phyloP scores from a whole-genome alignment of 768 basidiomycete species.

The Agrocybe chaxingu region DNA sequence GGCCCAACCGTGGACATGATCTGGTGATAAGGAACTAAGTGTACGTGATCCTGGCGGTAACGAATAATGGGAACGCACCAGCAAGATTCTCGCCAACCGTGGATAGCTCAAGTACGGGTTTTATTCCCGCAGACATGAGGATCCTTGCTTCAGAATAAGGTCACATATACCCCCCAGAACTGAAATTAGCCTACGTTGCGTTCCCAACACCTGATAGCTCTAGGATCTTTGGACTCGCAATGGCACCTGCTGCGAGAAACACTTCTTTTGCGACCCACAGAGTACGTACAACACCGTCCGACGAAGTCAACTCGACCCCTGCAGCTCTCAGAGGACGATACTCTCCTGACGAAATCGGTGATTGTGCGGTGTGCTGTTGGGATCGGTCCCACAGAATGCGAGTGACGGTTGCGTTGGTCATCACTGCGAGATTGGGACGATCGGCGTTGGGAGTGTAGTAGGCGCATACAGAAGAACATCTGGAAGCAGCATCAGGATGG shows the following conservation, averaged over 20 bases:
- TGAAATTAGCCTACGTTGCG: constrained; percentile 21
- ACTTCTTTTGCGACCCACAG: constrained; percentile 40
- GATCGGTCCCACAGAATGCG: constrained; percentile 39
- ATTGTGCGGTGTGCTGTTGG: neutral
- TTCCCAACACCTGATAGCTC: constrained; percentile 32
- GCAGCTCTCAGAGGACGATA: constrained; percentile 1
- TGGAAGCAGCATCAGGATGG: neutral
- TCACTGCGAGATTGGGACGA: constrained; percentile 49
- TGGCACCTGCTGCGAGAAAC: constrained; percentile 45
- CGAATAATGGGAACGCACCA: constrained; percentile 15
- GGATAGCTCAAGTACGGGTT: constrained; percentile 38
- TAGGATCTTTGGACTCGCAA: constrained; percentile 32
- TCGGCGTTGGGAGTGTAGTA: constrained; percentile 26
- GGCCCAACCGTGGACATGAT: constrained; percentile 31
- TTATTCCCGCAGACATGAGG: constrained; percentile 40
- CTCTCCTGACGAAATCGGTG: neutral
- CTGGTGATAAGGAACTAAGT: constrained; percentile 8
- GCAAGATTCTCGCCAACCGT: constrained; percentile 45
- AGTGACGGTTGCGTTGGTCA: constrained; percentile 54
- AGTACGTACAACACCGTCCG: constrained; percentile 10
- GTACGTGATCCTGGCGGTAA: neutral
- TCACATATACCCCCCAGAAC: neutral
- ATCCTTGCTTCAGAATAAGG: constrained; percentile 21
- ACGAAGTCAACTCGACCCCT: constrained; percentile 7
- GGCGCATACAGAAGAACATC: constrained; percentile 27